Conservation (phyloP, 352 stramenopile species). For the Globisporangium takayamanum region DNA sequence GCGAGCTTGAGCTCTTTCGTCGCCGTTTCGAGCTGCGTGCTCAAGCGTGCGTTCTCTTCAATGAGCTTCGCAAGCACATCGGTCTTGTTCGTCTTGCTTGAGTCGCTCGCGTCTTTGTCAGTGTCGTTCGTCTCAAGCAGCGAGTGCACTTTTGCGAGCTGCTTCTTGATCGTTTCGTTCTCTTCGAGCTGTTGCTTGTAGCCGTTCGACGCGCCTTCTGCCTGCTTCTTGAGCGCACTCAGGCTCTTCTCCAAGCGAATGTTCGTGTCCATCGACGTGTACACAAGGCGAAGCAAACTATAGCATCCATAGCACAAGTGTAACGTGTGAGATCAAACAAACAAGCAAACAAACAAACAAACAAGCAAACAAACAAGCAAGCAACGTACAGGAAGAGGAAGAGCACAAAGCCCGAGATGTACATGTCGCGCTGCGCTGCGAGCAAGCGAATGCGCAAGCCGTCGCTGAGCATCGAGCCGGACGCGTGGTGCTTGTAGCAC, state of each 20-base stretch:
- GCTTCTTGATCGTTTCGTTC: slow-evolving; percentile 57
- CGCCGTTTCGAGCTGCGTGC: slow-evolving; percentile 28
- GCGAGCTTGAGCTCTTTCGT: slow-evolving; percentile 38
- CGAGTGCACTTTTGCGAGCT: slow-evolving; percentile 60
- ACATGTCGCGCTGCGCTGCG: slow-evolving; percentile 77
- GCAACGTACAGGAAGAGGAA: slow-evolving; percentile 64
- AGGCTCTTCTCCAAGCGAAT: slow-evolving; percentile 67
- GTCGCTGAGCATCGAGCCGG: slow-evolving; percentile 51
- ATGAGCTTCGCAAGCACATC: slow-evolving; percentile 47
- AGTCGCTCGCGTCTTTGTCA: slow-evolving; percentile 15
- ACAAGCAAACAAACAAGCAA: background rate
- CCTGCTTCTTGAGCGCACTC: slow-evolving; percentile 71
- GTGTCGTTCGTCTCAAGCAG: slow-evolving; percentile 24
- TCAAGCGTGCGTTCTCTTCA: slow-evolving; percentile 53
- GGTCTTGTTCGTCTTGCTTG: slow-evolving; percentile 27
- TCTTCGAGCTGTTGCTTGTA: slow-evolving; percentile 69
- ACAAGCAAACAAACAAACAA: background rate
- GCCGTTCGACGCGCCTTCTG: slow-evolving; percentile 47
- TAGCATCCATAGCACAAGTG: background rate
- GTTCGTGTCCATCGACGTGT: slow-evolving; percentile 59
- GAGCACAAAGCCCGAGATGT: slow-evolving; percentile 81
- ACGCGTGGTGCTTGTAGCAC: slow-evolving; percentile 60
- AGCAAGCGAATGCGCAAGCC: slow-evolving; percentile 77
- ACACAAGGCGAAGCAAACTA: slow-evolving; percentile 67
- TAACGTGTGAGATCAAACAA: background rate